Evolutionary conservation across 371 early-diverging fungal genomes (phyloP).

Genomic region (Rhizopus microsporus): DNA sequence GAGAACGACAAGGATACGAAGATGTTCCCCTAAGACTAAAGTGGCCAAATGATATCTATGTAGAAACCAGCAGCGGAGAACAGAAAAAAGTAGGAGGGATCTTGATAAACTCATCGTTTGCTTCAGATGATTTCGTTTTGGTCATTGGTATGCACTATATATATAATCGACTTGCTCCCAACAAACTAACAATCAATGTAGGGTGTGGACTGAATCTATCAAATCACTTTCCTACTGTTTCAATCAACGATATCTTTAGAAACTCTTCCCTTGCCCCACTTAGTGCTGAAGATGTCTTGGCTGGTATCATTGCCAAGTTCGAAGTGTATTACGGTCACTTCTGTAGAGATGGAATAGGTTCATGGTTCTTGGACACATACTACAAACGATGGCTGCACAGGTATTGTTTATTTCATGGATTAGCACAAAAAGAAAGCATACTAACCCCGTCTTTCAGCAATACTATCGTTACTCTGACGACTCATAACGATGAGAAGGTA

Average conservation of each 20-base stretch:
- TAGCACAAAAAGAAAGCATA: background rate
- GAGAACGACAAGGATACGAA: constrained; percentile 67
- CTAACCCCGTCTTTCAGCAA: constrained; percentile 33
- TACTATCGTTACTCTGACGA: constrained; percentile 71
- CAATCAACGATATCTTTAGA: constrained; percentile 78
- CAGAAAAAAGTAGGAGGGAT: constrained; percentile 87
- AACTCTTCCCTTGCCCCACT: constrained; percentile 37
- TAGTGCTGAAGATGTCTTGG: constrained; percentile 73
- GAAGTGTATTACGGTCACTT: constrained; percentile 74
- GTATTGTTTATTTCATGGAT: constrained; percentile 26
- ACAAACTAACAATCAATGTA: constrained; percentile 18
- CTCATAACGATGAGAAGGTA: constrained; percentile 58
- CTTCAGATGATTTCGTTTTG: constrained; percentile 69
- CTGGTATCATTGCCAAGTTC: constrained; percentile 73
- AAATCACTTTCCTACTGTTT: constrained; percentile 81
- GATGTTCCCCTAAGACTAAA: constrained; percentile 79
- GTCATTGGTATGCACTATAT: constrained; percentile 66
- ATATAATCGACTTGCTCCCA: background rate
- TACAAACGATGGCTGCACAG: constrained; percentile 88
- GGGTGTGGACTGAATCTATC: constrained; percentile 84
- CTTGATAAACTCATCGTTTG: constrained; percentile 79
- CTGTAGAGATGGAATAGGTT: constrained; percentile 65
- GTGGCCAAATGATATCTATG: constrained; percentile 96
- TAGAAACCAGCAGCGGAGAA: constrained; percentile 29
- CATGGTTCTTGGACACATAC: constrained; percentile 72